Evolutionary conservation across 257 asterid species (phyloP), one percentile per base, ranked within the genome.

Genomic region (Penstemon newberryi): DNA sequence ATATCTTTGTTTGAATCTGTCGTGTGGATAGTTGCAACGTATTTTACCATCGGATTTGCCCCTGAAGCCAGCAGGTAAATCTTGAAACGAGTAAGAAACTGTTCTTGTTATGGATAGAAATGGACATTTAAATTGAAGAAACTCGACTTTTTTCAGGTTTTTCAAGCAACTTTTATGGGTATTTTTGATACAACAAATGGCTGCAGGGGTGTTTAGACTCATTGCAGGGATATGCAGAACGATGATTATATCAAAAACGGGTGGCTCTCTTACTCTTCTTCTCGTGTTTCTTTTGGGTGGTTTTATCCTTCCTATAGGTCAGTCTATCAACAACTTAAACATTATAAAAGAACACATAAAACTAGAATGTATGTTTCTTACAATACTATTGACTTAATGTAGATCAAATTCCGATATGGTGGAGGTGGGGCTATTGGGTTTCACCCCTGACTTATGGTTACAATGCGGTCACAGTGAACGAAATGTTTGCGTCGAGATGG

Each of bases 341-440:
- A 57, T 50, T 44, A 63, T 6, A 39, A 58, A 46, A 11, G 8
- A 43, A 18, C 13, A 56, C 7, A 8, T 40, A 37, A 37, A 8
- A 57, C 10, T 37, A 37, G 38, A 10, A 25, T 25, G 63, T 56
- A 37, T 8, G 5, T 41, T 60, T 4, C 72, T 78, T 8, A 80
- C 49, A 68, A 3, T 11, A 37, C 6, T 71, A n/a, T 37, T 70
- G 52, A 37, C n/a, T 69, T 39, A 42, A 11, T 72, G 60, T 75
- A 87, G 91, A 69, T 50, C 51, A 72, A 65, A 81, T 87, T 61
- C 95, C 91, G 6, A 76, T 65, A 44, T 87, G 95, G 95, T 87
- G 89, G 95, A 72, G 80, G 36, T 87, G 95, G 95, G 91, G 79
- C 2, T 82, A 78, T 70, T 87, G 95, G 95, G 13, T 83, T 63